phyloP scores from a whole-genome alignment of 1,284 basidiomycete species.

The Rhodotorula glutinis region DNA sequence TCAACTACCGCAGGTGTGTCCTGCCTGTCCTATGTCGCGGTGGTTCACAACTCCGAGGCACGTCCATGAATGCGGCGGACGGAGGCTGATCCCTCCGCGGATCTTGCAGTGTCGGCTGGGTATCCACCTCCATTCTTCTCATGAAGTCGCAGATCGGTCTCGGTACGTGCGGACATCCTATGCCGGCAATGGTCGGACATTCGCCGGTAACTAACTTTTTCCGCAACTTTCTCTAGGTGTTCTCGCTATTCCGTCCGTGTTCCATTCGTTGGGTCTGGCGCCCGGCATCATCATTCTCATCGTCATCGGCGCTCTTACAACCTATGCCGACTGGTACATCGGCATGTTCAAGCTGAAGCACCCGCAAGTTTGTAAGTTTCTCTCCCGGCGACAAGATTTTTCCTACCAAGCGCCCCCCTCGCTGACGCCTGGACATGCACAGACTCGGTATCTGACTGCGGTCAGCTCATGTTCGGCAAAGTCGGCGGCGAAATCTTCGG shows the following conservation, averaged over 20 bases:
- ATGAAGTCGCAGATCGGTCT: constrained; percentile 7
- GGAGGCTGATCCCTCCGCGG: too few species aligned
- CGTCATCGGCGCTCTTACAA: constrained; percentile 13
- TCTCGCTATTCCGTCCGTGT: constrained; percentile 17
- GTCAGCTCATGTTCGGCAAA: constrained; percentile 17
- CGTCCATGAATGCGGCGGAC: neutral
- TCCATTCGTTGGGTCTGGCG: constrained; percentile 19
- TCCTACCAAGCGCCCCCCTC: too few species aligned
- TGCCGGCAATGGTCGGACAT: neutral
- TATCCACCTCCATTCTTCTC: constrained; percentile 7
- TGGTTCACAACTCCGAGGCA: neutral
- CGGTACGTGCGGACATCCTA: neutral
- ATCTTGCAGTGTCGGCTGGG: constrained; percentile 9
- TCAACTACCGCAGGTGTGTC: constrained; percentile 17
- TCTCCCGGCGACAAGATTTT: too few species aligned
- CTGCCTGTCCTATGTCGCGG: too few species aligned
- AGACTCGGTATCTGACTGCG: constrained; percentile 30
- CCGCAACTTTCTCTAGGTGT: too few species aligned
- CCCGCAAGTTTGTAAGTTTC: constrained; percentile 18
- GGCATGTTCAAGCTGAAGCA: constrained; percentile 28
- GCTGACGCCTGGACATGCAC: neutral
- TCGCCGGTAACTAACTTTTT: too few species aligned
- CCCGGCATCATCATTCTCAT: constrained; percentile 27
- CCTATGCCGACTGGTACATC: constrained; percentile 23
- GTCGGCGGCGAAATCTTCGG: constrained; percentile 29